Evolutionary conservation across 768 basidiomycete genomes (phyloP).

Genomic region (Tylopilus subfusipes): DNA sequence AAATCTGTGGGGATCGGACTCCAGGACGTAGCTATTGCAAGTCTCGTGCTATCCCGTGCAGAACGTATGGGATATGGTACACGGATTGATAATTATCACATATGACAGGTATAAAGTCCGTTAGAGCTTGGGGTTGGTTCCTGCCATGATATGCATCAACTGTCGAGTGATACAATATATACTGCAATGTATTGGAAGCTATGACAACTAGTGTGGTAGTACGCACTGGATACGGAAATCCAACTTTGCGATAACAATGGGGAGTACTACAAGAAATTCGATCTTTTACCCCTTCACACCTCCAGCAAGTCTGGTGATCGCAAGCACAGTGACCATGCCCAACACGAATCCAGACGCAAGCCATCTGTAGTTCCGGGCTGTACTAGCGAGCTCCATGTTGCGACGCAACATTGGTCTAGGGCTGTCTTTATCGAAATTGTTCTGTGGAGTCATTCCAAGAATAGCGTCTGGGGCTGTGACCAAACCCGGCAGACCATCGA

Average conservation of each 20-base stretch:
- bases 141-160: no score
- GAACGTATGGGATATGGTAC: slow-evolving; percentile 51
- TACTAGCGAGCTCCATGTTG: not conserved
- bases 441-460: slow-evolving; percentile 4
- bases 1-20: slow-evolving; percentile 85
- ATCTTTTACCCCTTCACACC: not conserved
- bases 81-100: slow-evolving; percentile 44
- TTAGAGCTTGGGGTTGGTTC: not conserved
- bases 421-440: slow-evolving; percentile 15
- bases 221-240: not conserved
- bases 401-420: slow-evolving; percentile 14
- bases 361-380: slow-evolving; percentile 1
- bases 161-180: not conserved
- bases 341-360: slow-evolving; percentile 21
- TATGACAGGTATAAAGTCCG: not conserved
- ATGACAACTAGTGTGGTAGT: not conserved
- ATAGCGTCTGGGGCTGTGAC: slow-evolving; percentile 22
- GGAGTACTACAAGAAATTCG: not conserved
- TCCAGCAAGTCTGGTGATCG: not conserved
- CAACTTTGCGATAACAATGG: not conserved
- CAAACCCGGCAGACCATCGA: slow-evolving; percentile 60
- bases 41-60: slow-evolving; percentile 62
- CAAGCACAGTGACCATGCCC: slow-evolving; percentile 10
- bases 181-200: not conserved
- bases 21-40: slow-evolving; percentile 85